Conservation (phyloP, 805 yeast genomes). For the Aciculoconidium aculeatum region DNA sequence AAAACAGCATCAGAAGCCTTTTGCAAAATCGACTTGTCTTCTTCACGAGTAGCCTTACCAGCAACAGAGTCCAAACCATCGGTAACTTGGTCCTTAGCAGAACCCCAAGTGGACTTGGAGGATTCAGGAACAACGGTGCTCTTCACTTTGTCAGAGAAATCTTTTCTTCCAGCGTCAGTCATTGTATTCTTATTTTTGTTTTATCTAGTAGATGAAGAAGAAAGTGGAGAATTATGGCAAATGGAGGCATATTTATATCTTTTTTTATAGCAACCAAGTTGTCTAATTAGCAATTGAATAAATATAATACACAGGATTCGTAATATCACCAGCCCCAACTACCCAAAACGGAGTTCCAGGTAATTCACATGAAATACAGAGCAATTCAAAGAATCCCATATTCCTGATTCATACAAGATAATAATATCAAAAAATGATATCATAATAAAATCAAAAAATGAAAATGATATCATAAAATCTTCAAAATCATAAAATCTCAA, state of each 20-base stretch:
- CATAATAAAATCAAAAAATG: too few relatives aligned
- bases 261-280: conserved; percentile 1
- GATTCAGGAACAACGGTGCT: conserved; percentile 38
- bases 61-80: conserved; percentile 31
- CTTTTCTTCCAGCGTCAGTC: conserved; percentile 42
- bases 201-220: conserved; percentile 1
- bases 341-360: too few relatives aligned
- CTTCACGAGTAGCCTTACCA: conserved; percentile 30
- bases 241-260: background rate
- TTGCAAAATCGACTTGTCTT: conserved; percentile 36
- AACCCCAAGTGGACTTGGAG: conserved; percentile 33
- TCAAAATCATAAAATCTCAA: too few relatives aligned
- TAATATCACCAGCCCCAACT: too few relatives aligned
- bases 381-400: too few relatives aligned
- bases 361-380: too few relatives aligned
- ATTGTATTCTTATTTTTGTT: conserved; percentile 14
- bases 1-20: conserved; percentile 41
- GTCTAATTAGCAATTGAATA: background rate
- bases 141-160: conserved; percentile 31
- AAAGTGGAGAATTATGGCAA: background rate
- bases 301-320: too few relatives aligned
- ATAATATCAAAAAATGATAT: too few relatives aligned
- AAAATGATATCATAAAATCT: too few relatives aligned
- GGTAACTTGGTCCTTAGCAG: conserved; percentile 32
- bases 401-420: too few relatives aligned